Base-by-base conservation (phyloP, 495 filamentous ascomycete genomes). In the Jackrogersella minutella region DNA sequence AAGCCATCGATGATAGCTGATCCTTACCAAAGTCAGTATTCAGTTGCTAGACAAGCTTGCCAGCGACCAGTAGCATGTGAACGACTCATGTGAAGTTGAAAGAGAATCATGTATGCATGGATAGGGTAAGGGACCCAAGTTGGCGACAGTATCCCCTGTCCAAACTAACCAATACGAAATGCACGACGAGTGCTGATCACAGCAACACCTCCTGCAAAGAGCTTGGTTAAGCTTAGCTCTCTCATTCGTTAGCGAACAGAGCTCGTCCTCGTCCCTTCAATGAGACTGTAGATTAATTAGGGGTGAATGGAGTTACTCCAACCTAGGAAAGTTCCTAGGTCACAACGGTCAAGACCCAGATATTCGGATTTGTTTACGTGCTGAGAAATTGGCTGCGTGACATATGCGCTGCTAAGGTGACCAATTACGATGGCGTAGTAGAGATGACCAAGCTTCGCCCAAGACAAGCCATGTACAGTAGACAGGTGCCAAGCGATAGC, bases 111-210 rank as follows among this genome's bases (percentile, higher is more conserved):
- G 56, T 44, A 57, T 26, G 26, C 26, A n/a, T n/a, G n/a, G 28
- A 8, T 41, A 58, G 10, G 56, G 49, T 52, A 39, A 59, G 43
- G 66, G 41, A 41, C 50, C 44, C 30, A 51, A 47, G 61, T 50
- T 36, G 43, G 41, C 47, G 50, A 64, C 60, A 26, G 37, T 52
- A 51, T 65, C 31, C 56, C 66, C 41, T 58, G 56, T 43, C 41
- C 36, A 51, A 21, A 21, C 8, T 34, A 43, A 49, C 60, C 60
- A 69, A 57, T 69, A 43, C 37, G 44, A 39, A 10, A 28, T 64
- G 61, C 61, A 69, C 51, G 51, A 53, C 51, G 56, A 58, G 56
- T 69, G 61, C 56, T 61, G 66, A 69, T 69, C 66, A 46, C 16
- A 69, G 61, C 50, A 57, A 24, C 60, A 64, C 61, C 66, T 64